Evolutionary conservation across 2,329 filamentous ascomycete genomes (phyloP), one percentile per base, ranked within the genome.

Genomic region (Aspergillus sergii): DNA sequence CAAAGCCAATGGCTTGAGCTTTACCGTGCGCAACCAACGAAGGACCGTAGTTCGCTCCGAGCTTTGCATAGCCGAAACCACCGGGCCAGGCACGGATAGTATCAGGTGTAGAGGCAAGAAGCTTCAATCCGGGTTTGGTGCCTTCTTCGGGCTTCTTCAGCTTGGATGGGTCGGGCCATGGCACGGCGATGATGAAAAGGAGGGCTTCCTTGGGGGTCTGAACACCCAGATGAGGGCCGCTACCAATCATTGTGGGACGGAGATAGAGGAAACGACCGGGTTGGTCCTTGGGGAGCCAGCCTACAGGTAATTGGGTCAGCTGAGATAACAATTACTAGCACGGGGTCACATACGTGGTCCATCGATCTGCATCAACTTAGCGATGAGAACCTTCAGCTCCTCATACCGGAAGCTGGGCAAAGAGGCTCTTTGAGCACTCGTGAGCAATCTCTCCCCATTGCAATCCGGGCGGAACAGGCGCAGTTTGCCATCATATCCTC

Each of bases 21-120:
- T 94, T 91, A 21, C 85, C 85, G 56, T 93, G 93, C 4, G 92
- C 91, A 59, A 92, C 84, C 59, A 97, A 84, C 23, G 87, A 89
- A 21, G 94, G 94, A 0, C 94, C 94, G 78, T 97, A 97, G 83
- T 97, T 97, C 65, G 94, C 94, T 60, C 94, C 94, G 39, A 97
- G 87, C 81, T 97, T 97, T 64, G 93, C 93, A 74, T 91, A 94
- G 0, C 94, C 94, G 76, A 96, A 96, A 11, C 94, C 94, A 65
- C 94, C 94, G 23, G 92, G 93, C 94, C 94, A 97, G 14, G 94
- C 93, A 68, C 94, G 90, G 62, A 96, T 89, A 83, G 90, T 92
- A 77, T 96, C 92, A 68, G 94, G 88, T 60, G 88, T 86, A 53
- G 87, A 91, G 0, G 93, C 94, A 74, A 94, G 86, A 53, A 96